Conservation (phyloP, 768 basidiomycete genomes). For the Punctularia strigosozonata region DNA sequence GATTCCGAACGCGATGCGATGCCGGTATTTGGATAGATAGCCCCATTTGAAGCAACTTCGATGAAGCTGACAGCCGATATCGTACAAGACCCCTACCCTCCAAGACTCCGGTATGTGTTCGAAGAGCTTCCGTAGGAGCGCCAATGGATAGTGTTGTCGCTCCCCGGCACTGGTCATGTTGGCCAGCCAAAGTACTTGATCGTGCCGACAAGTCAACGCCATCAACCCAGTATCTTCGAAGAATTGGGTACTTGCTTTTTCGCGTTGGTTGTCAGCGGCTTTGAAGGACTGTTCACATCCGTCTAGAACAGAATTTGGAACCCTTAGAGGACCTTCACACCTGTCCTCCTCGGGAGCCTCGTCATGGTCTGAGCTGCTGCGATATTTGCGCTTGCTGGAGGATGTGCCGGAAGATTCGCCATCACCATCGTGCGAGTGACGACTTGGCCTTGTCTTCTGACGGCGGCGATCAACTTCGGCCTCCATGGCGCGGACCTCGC, state of each 20-base stretch:
- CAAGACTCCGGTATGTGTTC: conserved; percentile 16
- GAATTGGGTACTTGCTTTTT: conserved; percentile 13
- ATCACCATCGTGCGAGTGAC: no score
- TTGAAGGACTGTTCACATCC: conserved; percentile 20
- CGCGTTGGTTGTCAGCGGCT: conserved; percentile 21
- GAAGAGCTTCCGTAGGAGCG: conserved; percentile 20
- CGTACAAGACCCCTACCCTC: conserved; percentile 17
- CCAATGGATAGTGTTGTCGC: conserved; percentile 25
- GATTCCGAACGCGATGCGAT: conserved; percentile 13
- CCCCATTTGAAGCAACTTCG: conserved; percentile 14
- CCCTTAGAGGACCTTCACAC: conserved; percentile 3
- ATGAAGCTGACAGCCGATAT: conserved; percentile 24
- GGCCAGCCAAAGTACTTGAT: conserved; percentile 22
- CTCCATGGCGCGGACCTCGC: conserved; percentile 12
- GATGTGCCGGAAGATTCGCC: no score
- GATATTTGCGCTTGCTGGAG: no score
- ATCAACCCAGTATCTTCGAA: conserved; percentile 26
- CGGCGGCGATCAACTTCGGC: conserved; percentile 9
- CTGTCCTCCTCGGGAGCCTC: neutral
- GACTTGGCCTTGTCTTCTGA: no score
- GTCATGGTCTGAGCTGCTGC: no score
- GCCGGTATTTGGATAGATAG: conserved; percentile 1
- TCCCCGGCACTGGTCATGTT: conserved; percentile 29
- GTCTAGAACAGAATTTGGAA: conserved; percentile 24
- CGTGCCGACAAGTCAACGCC: conserved; percentile 25